Evolutionary conservation across 2,329 filamentous ascomycete genomes (phyloP).

Genomic region (Ophiostoma himal-ulmi): DNA sequence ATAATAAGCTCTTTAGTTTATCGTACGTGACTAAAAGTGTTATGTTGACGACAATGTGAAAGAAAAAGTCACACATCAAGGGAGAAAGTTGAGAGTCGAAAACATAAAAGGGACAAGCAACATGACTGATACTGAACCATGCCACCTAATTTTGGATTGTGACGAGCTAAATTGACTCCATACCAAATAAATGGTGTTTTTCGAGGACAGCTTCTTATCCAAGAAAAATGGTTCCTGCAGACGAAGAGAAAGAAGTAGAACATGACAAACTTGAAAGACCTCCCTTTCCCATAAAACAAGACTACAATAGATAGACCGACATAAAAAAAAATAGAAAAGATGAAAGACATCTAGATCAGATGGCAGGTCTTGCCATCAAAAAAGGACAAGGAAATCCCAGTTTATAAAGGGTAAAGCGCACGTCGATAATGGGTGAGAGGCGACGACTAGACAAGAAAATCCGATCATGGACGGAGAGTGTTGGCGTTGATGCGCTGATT

Average conservation of each 20-base stretch:
- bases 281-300: background rate
- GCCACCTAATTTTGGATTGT: background rate
- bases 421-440: too few species aligned
- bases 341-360: background rate
- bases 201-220: background rate
- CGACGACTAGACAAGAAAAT: background rate
- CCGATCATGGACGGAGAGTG: background rate
- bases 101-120: background rate
- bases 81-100: too few species aligned
- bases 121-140: background rate
- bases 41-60: too few species aligned
- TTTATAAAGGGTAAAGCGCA: background rate
- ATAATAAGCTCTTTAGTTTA: background rate
- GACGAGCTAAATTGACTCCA: background rate
- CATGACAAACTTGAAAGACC: too few species aligned
- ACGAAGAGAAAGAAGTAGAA: background rate
- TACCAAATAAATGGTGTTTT: background rate
- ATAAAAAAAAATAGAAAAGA: background rate
- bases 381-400: background rate
- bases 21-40: too few species aligned
- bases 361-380: background rate
- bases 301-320: background rate
- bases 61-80: too few species aligned
- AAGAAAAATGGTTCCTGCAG: background rate
- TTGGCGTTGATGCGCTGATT: background rate